Evolutionary conservation across 305 asterid species (phyloP).

Genomic region (Fraxinus dipetala): DNA sequence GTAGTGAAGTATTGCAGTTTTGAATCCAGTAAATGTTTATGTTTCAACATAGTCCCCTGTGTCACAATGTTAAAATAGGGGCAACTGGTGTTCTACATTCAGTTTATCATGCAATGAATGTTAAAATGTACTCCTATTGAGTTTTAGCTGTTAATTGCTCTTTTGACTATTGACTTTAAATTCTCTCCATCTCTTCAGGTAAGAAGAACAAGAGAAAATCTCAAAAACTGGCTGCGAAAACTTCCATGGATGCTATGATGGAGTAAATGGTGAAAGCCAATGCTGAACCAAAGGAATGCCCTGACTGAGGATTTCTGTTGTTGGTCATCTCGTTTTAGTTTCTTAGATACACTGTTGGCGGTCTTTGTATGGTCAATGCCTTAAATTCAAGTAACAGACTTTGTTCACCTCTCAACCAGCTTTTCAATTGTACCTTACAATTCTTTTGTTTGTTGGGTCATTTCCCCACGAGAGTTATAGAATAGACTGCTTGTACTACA

Average conservation of each 20-base stretch:
- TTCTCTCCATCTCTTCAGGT: conserved; percentile 37
- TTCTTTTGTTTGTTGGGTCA: background rate
- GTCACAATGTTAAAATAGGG: background rate
- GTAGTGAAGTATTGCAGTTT: background rate
- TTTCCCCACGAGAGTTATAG: background rate
- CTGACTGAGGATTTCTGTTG: conserved; percentile 1
- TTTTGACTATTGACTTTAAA: background rate
- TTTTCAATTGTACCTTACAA: background rate
- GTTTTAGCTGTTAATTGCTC: background rate
- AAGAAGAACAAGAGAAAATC: conserved; percentile 39
- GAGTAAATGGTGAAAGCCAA: conserved; percentile 32
- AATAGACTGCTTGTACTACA: background rate
- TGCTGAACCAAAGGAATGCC: background rate
- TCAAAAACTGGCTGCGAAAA: conserved; percentile 34
- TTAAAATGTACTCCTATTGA: background rate
- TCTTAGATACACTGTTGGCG: background rate
- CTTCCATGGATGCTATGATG: conserved; percentile 56
- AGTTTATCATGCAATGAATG: background rate
- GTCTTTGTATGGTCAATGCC: background rate
- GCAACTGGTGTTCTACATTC: background rate
- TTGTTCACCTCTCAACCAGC: background rate
- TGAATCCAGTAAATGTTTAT: background rate
- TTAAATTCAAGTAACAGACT: conserved; percentile 6
- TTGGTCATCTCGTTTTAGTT: conserved; percentile 14
- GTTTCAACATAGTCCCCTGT: background rate